Percentiles rank a stretch among this genome's conserved stretches.
phyloP scores from a whole-genome alignment of 164 flowering plant species.

The Umbilicus rupestris region DNA sequence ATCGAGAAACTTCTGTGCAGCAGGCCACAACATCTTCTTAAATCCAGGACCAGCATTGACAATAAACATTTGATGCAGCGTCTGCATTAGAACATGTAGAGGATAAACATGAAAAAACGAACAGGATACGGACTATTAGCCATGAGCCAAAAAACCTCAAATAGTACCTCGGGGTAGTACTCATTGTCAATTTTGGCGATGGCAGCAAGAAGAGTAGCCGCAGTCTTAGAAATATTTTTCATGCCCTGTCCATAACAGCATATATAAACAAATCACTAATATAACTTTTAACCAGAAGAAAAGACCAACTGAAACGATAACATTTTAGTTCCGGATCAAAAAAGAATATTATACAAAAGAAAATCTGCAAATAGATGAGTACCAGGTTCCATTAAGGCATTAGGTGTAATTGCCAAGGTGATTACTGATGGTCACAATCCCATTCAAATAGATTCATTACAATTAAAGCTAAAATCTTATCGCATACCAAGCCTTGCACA shows the following conservation, averaged over 20 bases:
- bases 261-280: not conserved
- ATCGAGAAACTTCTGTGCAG: constrained; percentile 80
- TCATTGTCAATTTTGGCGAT: constrained; percentile 64
- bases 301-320: not conserved
- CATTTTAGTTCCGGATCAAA: not conserved
- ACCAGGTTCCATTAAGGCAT: not conserved
- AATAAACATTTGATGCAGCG: constrained; percentile 74
- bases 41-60: constrained; percentile 94
- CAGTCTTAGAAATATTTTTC: constrained; percentile 62
- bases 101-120: not conserved
- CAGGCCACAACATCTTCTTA: constrained; percentile 82
- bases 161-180: constrained; percentile 85
- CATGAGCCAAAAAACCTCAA: not conserved
- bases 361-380: not conserved
- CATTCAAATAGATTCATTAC: not conserved
- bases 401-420: not conserved
- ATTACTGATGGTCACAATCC: not conserved
- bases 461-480: not conserved
- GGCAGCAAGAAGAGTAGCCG: constrained; percentile 57
- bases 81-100: constrained; percentile 27
- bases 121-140: not conserved
- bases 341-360: not conserved
- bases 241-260: constrained; percentile 42
- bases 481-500: constrained; percentile 88
- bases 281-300: not conserved